phyloP scores from a whole-genome alignment of 164 flowering plant genomes.

The Aristolochia fimbriata region DNA sequence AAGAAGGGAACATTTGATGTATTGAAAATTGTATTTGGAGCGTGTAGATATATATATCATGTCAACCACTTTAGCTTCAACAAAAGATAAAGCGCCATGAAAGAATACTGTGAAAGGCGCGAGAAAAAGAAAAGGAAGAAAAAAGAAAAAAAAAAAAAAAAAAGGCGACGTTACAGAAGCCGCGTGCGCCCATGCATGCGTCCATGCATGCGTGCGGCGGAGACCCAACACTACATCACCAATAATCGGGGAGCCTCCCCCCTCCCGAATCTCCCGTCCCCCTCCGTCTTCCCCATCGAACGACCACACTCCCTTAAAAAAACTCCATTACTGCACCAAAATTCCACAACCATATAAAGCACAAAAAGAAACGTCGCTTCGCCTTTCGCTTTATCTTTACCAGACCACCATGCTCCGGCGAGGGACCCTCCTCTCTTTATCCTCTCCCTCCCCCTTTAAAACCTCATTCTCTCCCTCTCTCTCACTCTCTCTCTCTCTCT shows the following conservation, averaged over 20 bases:
- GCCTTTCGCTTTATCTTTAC: conserved; percentile 16
- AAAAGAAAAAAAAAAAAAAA: neutral
- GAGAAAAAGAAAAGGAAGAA: neutral
- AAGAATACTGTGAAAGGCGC: neutral
- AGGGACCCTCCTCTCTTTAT: neutral
- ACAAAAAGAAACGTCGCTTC: conserved; percentile 8
- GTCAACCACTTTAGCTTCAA: no score
- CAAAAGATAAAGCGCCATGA: no score
- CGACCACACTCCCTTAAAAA: neutral
- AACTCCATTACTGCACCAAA: conserved; percentile 2
- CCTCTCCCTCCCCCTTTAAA: neutral
- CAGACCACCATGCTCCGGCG: neutral
- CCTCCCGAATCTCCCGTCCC: no score
- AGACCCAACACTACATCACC: no score
- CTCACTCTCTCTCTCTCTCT: neutral
- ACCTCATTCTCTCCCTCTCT: neutral
- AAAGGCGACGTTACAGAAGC: conserved; percentile 8
- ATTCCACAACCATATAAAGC: neutral
- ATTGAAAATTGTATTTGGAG: neutral
- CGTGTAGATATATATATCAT: no score
- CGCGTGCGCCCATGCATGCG: neutral
- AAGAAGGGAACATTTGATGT: no score
- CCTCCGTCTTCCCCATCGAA: neutral
- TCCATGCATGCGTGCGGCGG: conserved; percentile 4
- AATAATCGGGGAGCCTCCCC: no score